Conservation (phyloP, 2,329 filamentous ascomycete genomes). For the Aschersonia sp. region DNA sequence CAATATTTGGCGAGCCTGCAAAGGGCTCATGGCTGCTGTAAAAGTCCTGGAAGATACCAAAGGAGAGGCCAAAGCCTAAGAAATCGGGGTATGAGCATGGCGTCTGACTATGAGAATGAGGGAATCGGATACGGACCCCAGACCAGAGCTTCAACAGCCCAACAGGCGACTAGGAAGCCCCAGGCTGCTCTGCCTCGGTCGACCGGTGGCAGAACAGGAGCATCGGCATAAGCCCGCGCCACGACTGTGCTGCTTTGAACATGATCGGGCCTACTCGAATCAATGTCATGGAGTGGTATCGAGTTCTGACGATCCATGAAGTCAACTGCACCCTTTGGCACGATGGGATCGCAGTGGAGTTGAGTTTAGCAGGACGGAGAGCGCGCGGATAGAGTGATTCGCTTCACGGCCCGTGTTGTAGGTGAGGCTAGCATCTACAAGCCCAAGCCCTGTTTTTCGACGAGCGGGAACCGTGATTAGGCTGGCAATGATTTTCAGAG, state of each 20-base stretch:
- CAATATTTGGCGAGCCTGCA: not conserved
- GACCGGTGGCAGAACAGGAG: not conserved
- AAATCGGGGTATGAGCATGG: not conserved
- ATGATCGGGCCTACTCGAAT: not conserved
- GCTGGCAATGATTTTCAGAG: no score
- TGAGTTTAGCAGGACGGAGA: no score
- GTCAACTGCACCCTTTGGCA: no score
- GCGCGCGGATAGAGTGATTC: no score
- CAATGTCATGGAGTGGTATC: not conserved
- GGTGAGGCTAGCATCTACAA: no score
- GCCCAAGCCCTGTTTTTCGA: no score
- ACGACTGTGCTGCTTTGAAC: not conserved
- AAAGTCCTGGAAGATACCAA: not conserved
- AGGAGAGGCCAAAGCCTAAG: not conserved
- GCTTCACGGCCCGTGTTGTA: no score
- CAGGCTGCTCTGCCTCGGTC: not conserved
- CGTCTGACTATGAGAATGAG: not conserved
- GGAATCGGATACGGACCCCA: not conserved
- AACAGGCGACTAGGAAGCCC: not conserved
- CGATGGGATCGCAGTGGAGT: no score
- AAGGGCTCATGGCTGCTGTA: not conserved
- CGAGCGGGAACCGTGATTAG: no score
- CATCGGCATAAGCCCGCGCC: no score
- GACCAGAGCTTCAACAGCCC: not conserved
- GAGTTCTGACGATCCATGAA: not conserved